These are phyloP conservation scores for Wickerhamiella nectarea DNA, from an alignment of 805 yeast species.

Conservation along the genomic window DNA sequence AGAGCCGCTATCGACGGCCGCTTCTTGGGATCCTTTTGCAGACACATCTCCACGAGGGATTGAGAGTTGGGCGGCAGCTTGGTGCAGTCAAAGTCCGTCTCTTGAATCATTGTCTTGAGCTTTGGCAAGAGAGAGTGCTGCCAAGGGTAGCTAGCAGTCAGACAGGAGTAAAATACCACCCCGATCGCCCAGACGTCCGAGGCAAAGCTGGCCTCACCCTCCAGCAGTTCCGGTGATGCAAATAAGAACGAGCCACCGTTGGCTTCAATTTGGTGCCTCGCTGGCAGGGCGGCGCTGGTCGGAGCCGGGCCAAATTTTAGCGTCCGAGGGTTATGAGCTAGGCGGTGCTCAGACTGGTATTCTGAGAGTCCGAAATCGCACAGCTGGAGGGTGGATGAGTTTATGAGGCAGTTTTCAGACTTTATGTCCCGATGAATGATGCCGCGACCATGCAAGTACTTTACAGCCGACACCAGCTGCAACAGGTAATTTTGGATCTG, in stretches of 20 bases:
- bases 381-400: constrained; percentile 36
- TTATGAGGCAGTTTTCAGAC: constrained; percentile 63
- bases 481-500: constrained; percentile 40
- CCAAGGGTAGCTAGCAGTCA: constrained; percentile 66
- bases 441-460: constrained; percentile 49
- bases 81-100: constrained; percentile 6
- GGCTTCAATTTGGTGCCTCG: background rate
- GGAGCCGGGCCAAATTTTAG: constrained; percentile 8
- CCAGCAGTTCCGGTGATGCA: constrained; percentile 76
- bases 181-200: constrained; percentile 92
- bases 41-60: constrained; percentile 4
- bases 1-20: constrained; percentile 2
- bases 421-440: constrained; percentile 76
- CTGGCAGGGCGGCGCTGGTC: constrained; percentile 1
- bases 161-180: constrained; percentile 57
- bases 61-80: constrained; percentile 1
- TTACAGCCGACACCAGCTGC: constrained; percentile 47
- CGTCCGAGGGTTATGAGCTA: no score
- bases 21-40: constrained; percentile 2
- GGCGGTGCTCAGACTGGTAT: no score
- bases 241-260: constrained; percentile 69
- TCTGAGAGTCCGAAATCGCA: constrained; percentile 85
- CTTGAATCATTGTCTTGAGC: constrained; percentile 51
- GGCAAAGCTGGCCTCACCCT: constrained; percentile 41
- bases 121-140: constrained; percentile 74